phyloP scores from a whole-genome alignment of 345 rosid species.

The Triadica sebifera region DNA sequence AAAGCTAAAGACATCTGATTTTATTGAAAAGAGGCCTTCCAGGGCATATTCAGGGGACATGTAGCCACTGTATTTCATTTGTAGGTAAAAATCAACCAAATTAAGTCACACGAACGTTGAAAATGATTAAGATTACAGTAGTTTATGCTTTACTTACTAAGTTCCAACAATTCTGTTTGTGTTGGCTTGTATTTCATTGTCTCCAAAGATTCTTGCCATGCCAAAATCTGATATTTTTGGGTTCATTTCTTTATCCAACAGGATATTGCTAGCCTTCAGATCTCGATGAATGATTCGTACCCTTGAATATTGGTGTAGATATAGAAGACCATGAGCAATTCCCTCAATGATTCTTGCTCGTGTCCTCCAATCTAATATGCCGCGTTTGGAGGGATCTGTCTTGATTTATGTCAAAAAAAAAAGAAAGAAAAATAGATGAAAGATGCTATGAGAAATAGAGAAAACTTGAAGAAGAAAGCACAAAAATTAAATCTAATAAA shows the following conservation, averaged over 20 bases:
- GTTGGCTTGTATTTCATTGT: not conserved
- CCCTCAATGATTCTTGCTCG: not conserved
- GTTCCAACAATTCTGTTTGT: not conserved
- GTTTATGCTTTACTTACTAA: not conserved
- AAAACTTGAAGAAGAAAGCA: no score
- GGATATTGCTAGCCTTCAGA: not conserved
- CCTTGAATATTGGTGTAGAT: not conserved
- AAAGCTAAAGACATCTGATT: conserved; percentile 5
- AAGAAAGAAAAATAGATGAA: no score
- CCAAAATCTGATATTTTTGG: not conserved
- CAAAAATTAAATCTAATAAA: no score
- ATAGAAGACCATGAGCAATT: not conserved
- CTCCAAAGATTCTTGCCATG: not conserved
- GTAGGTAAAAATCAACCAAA: no score
- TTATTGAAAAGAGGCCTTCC: not conserved
- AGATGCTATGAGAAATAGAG: no score
- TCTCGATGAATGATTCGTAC: not conserved
- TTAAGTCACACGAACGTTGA: no score
- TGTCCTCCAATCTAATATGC: not conserved
- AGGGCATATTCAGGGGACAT: not conserved
- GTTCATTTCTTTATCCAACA: not conserved
- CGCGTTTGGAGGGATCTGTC: not conserved
- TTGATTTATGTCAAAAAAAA: no score
- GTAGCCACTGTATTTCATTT: not conserved
- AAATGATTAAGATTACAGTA: no score